Conservation (phyloP, 192 early-diverging fungal genomes). For the Podila epicladia region DNA sequence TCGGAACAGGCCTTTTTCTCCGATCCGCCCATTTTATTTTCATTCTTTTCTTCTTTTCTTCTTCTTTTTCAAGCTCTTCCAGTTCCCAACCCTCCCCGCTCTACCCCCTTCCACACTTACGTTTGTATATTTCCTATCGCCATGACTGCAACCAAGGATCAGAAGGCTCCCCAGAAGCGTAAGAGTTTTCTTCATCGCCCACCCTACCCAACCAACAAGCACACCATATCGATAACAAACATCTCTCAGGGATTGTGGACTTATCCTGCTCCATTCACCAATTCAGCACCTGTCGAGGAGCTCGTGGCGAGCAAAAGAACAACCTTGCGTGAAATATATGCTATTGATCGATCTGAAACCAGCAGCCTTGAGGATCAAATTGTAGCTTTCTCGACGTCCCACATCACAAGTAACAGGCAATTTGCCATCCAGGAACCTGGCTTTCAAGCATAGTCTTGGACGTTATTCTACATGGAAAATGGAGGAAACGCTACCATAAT, state of each 20-base stretch:
- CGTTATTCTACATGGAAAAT: not conserved
- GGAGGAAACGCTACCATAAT: not conserved
- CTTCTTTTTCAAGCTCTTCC: not conserved
- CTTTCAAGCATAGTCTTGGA: too few relatives aligned
- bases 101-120: not conserved
- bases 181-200: constrained; percentile 3
- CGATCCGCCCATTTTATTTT: not conserved
- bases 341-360: too few relatives aligned
- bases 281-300: too few relatives aligned
- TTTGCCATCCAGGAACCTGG: too few relatives aligned
- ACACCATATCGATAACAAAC: not conserved
- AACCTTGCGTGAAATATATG: too few relatives aligned
- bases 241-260: not conserved
- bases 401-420: too few relatives aligned
- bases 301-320: too few relatives aligned
- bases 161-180: constrained; percentile 39
- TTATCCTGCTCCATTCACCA: too few relatives aligned
- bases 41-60: not conserved
- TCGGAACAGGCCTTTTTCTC: constrained; percentile 1
- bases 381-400: too few relatives aligned
- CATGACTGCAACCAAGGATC: constrained; percentile 26
- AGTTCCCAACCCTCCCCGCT: constrained; percentile 9
- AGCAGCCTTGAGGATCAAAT: too few relatives aligned
- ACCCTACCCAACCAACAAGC: not conserved
- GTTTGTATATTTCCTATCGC: not conserved